Conservation (phyloP, 2,329 filamentous ascomycete genomes). For the Penicillium sp. region DNA sequence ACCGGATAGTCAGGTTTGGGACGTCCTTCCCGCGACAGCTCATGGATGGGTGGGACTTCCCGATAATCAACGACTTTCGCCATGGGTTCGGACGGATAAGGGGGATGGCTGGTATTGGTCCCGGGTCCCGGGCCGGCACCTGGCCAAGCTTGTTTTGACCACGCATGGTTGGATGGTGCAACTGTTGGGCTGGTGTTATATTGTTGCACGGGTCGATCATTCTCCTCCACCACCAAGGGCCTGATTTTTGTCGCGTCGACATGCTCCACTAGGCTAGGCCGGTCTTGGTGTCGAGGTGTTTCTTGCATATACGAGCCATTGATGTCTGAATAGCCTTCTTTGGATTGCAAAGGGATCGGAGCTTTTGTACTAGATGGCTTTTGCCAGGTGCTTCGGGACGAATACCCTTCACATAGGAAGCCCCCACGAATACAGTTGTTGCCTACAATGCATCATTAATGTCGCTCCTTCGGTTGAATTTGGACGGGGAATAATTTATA, state of each 20-base stretch:
- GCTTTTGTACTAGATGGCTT: slow-evolving; percentile 70
- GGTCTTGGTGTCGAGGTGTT: slow-evolving; percentile 41
- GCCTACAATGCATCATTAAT: slow-evolving; percentile 51
- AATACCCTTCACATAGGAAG: slow-evolving; percentile 90
- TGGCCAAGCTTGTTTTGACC: slow-evolving; percentile 44
- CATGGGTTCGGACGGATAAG: slow-evolving; percentile 41
- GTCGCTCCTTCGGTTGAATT: slow-evolving; percentile 7
- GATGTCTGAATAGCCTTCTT: slow-evolving; percentile 60
- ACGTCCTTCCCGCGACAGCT: slow-evolving; percentile 40
- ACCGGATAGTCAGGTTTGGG: slow-evolving; percentile 43
- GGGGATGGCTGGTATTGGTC: slow-evolving; percentile 31
- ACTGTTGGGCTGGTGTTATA: slow-evolving; percentile 45
- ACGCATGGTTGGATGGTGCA: slow-evolving; percentile 35
- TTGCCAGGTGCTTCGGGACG: slow-evolving; percentile 72
- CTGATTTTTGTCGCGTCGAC: slow-evolving; percentile 48
- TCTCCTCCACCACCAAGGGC: slow-evolving; percentile 50
- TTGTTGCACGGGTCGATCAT: slow-evolving; percentile 38
- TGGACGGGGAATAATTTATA: slow-evolving; percentile 12
- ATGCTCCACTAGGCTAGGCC: slow-evolving; percentile 35
- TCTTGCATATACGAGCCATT: slow-evolving; percentile 41
- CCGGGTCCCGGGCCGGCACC: slow-evolving; percentile 6
- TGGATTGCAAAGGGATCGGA: slow-evolving; percentile 77
- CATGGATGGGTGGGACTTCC: slow-evolving; percentile 43
- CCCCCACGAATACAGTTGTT: slow-evolving; percentile 88
- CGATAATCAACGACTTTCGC: slow-evolving; percentile 41